phyloP scores from a whole-genome alignment of 208 protist genomes.

The Crithidia bombi region DNA sequence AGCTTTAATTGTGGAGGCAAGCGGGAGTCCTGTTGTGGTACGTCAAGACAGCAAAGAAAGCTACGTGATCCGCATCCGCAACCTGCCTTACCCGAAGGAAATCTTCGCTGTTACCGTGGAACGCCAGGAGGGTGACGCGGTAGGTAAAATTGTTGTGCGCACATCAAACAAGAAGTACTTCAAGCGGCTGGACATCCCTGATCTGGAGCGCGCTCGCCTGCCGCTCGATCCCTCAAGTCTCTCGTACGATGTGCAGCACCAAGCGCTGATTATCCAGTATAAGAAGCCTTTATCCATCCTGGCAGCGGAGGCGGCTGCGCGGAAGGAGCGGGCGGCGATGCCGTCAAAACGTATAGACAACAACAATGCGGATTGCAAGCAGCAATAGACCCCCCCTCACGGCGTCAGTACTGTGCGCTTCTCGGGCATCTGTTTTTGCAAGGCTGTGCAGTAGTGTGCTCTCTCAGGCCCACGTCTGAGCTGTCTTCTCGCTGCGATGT shows the following conservation, averaged over 20 bases:
- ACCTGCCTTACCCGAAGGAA: constrained; percentile 90
- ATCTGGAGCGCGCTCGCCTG: constrained; percentile 69
- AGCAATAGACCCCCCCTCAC: constrained; percentile 45
- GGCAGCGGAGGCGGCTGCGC: constrained; percentile 66
- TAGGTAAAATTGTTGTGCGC: constrained; percentile 91
- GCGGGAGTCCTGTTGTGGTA: constrained; percentile 79
- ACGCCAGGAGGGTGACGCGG: constrained; percentile 31
- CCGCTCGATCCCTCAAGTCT: constrained; percentile 68
- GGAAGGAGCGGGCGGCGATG: constrained; percentile 78
- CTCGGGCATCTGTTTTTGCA: too few relatives aligned
- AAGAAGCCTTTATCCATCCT: constrained; percentile 87
- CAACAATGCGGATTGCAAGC: constrained; percentile 56
- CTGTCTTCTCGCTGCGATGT: too few relatives aligned
- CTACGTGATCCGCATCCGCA: constrained; percentile 92
- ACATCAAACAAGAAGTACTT: constrained; percentile 97
- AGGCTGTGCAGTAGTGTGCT: too few relatives aligned
- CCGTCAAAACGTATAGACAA: constrained; percentile 70
- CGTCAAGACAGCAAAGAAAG: constrained; percentile 82
- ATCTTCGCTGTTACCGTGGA: constrained; percentile 89
- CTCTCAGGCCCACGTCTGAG: too few relatives aligned
- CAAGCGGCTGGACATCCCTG: constrained; percentile 89
- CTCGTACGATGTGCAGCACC: constrained; percentile 87
- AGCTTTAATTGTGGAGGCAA: constrained; percentile 75
- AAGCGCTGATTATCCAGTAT: constrained; percentile 94
- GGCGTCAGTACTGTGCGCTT: too few relatives aligned